Base-by-base conservation (phyloP, 2,329 filamentous ascomycete genomes). In the Fusarium sp. region DNA sequence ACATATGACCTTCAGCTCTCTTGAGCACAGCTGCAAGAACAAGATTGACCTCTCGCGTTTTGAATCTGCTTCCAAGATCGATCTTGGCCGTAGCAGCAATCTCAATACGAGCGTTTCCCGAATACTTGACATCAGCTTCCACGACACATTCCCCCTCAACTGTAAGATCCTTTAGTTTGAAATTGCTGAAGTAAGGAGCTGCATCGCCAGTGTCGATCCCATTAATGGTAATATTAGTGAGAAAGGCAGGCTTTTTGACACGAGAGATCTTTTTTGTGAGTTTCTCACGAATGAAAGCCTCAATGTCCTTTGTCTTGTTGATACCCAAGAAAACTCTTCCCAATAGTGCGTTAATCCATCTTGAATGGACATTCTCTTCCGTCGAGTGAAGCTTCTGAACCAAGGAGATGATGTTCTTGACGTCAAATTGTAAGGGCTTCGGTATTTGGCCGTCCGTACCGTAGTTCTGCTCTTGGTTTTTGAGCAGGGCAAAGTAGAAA, bases 241-340 rank as follows among this genome's bases (percentile, higher is more conserved):
- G 90, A 75, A 98, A 97, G 3, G 91, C 91, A 0, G 96, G 96
- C 73, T 94, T 94, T 74, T 97, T 96, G 27, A 97, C 95, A 34
- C 96, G 89, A 2, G 94, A 91, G 58, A 99, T 97, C 83, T 99
- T 99, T 82, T 97, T 98, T 24, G 93, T 94, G 68, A 99, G 92
- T 81, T 97, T 98, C 62, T 89, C 88, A 64, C 91, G 88, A 54
- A 99, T 89, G 60, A 93, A 88, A 46, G 91, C 87, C 77, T 97
- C 92, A 18, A 98, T 81, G 65, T 97, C 90, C 11, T 89, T 85
- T 0, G 95, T 98, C 76, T 92, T 92, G 82, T 98, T 95, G 27
- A 98, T 77, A 16, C 91, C 93, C 15, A 99, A 85, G 74, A 99
- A 99, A 25, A 98, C 80, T 58, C 96, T 88, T 18, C 96, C 95